Evolutionary conservation across 805 yeast species (phyloP), one percentile per base, ranked within the genome.

Genomic region (Isabelozyma pseudorhagii): DNA sequence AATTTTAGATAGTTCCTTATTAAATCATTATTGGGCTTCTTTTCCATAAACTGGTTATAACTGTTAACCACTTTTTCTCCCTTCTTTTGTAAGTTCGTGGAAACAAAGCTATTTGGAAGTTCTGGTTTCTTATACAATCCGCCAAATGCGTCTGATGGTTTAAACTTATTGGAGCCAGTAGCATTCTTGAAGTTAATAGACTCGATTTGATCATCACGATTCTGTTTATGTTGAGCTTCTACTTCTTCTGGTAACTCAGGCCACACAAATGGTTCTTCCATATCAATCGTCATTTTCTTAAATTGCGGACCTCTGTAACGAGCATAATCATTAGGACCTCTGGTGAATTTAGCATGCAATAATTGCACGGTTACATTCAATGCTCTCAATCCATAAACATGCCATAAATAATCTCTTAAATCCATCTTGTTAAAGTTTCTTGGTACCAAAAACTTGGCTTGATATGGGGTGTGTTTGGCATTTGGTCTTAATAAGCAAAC

Each of bases 381-480:
- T 0, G 96, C 97, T 59, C 97, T 79, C 52, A 94, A 77, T 2
- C 97, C 97, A 63, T 94, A 94, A 4, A 94, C 75, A 60, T 92
- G 84, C 81, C 84, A 94, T 54, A 94, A 76, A 64, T 94, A 94
- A 71, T 94, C 99, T 67, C 99, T 82, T 53, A 94, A 77, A 67
- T 93, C 98, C 72, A 94, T 77, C 67, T 92, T 93, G 75, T 94
- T 94, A 78, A 94, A 92, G 48, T 89, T 82, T 62, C 87, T 83
- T 13, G 99, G 99, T 15, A 96, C 99, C 55, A 89, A 82, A 69
- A 94, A 94, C 67, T 90, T 91, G 45, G 98, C 98, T 69, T 91
- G 97, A 71, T 88, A 92, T 44, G 99, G 99, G 0, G 97, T 88
- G 69, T 89, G 96, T 63, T 89, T 89, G n/a, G 98, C 97, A 61